Evolutionary conservation across 139 green algal species (phyloP), one percentile per base, ranked within the genome.

Genomic region (Chlorella sp.): DNA sequence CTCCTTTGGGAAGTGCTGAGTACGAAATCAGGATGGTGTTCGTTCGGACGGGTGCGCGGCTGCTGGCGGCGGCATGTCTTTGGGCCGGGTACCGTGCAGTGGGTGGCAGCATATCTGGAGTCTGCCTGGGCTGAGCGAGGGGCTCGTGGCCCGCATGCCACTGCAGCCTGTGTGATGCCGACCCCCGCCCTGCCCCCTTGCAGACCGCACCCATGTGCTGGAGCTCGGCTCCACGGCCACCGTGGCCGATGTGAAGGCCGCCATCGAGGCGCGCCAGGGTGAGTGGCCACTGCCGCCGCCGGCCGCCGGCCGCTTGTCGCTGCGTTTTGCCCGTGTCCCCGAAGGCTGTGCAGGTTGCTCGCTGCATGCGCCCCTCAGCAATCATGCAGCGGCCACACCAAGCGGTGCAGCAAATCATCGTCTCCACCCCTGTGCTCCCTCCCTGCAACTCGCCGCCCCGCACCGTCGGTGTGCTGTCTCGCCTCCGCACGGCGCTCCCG

Each of bases 151-250:
- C 24, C 61, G 57, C 57, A 53, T 76, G n/a, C n/a, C 81, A 34
- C 81, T 32, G 32, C 75, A 21, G 34, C 75, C 75, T 53, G 15
- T 9, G n/a, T 66, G 40, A 64, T 36, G 39, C 73, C 73, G 73
- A 21, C 12, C 76, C 37, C 37, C 4, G 36, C 14, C 61, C 14
- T 68, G 3, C 39, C 75, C 36, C 83, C 26, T 71, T 30, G 89
- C 95, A 98, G 96, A 97, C 88, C 90, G 92, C 80, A 97, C 96
- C 80, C 95, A 98, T 90, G 92, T 96, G 86, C 71, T 98, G 34
- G 90, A 97, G 86, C 92, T 97, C 84, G 92, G 91, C 69, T 82
- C 94, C 75, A 88, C 92, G 68, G 90, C 90, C 89, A 97, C 94
- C 37, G 96, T 97, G 39, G 93, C 93, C 79, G 95, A 98, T 94